A percentile compares a stretch with the other conserved stretches of the same genome.
Evolutionary conservation across 148 eudicot species (phyloP).

Genomic region (Vaccinium darrowii): DNA sequence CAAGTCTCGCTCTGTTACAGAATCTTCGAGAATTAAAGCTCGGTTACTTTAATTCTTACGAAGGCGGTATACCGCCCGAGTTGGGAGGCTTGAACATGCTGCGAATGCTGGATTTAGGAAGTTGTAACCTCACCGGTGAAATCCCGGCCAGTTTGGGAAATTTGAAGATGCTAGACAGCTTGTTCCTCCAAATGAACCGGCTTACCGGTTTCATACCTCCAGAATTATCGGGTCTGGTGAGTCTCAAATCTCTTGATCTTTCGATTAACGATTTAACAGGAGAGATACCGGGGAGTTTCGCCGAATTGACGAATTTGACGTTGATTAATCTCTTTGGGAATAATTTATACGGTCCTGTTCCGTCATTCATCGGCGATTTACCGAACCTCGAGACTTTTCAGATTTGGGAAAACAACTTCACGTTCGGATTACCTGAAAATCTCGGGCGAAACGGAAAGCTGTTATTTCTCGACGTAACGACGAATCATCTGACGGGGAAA

Average conservation of each 20-base stretch:
- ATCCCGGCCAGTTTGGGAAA: constrained; percentile 52
- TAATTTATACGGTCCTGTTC: constrained; percentile 44
- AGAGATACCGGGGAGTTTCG: constrained; percentile 47
- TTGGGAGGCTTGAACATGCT: constrained; percentile 44
- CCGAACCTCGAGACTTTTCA: constrained; percentile 46
- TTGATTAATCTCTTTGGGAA: constrained; percentile 49
- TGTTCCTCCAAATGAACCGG: constrained; percentile 52
- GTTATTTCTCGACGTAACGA: constrained; percentile 26
- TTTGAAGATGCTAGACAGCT: constrained; percentile 41
- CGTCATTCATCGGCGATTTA: constrained; percentile 43
- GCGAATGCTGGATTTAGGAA: constrained; percentile 39
- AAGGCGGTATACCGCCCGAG: constrained; percentile 73
- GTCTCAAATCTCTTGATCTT: constrained; percentile 44
- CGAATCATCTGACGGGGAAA: constrained; percentile 42
- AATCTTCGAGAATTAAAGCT: constrained; percentile 31
- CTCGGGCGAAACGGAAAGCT: constrained; percentile 41
- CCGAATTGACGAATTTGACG: constrained; percentile 35
- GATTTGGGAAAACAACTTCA: constrained; percentile 47
- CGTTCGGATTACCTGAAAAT: constrained; percentile 39
- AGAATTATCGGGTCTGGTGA: constrained; percentile 36
- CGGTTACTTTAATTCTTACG: constrained; percentile 43
- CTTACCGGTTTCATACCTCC: constrained; percentile 52
- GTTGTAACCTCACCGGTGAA: constrained; percentile 51
- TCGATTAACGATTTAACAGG: constrained; percentile 51
- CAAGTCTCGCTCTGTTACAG: constrained; percentile 29